phyloP scores from a whole-genome alignment of 164 flowering plant species.

The Saururus chinensis region DNA sequence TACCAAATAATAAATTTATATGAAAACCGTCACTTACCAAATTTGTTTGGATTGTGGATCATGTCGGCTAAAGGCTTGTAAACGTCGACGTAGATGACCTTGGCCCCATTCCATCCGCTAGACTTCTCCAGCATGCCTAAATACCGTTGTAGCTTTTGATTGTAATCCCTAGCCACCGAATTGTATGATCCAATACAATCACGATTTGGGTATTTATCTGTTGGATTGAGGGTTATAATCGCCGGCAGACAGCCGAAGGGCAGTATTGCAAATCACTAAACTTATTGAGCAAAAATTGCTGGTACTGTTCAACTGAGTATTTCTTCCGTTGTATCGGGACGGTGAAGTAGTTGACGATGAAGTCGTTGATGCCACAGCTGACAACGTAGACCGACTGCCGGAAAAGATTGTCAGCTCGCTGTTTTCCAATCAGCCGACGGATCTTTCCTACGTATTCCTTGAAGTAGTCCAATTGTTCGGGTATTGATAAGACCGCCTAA shows the following conservation, averaged over 20 bases:
- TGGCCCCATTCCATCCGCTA: slow-evolving; percentile 8
- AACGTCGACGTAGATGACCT: slow-evolving; percentile 21
- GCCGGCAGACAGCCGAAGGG: slow-evolving; percentile 72
- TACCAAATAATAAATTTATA: too few relatives aligned
- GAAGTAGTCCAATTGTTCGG: slow-evolving; percentile 10
- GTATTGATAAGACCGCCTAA: slow-evolving; percentile 1
- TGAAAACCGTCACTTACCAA: slow-evolving; percentile 20
- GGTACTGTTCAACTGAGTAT: slow-evolving; percentile 18
- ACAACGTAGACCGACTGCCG: slow-evolving; percentile 9
- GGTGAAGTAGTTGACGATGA: slow-evolving; percentile 22
- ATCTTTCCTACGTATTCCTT: slow-evolving; percentile 6
- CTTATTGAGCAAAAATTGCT: slow-evolving; percentile 17
- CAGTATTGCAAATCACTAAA: slow-evolving; percentile 29
- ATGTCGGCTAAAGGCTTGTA: slow-evolving; percentile 23
- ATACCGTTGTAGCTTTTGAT: slow-evolving; percentile 27
- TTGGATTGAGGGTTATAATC: slow-evolving; percentile 32
- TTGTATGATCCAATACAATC: slow-evolving; percentile 14
- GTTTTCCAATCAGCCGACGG: not conserved
- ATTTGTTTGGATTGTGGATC: slow-evolving; percentile 17
- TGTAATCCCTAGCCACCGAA: slow-evolving; percentile 29
- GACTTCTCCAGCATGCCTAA: slow-evolving; percentile 18
- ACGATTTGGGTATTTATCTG: slow-evolving; percentile 5
- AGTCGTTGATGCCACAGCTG: slow-evolving; percentile 37
- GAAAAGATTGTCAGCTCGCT: slow-evolving; percentile 1
- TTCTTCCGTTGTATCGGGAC: slow-evolving; percentile 14